Conservation (phyloP, 1,139 yeast genomes). For the Hansenula sp. region DNA sequence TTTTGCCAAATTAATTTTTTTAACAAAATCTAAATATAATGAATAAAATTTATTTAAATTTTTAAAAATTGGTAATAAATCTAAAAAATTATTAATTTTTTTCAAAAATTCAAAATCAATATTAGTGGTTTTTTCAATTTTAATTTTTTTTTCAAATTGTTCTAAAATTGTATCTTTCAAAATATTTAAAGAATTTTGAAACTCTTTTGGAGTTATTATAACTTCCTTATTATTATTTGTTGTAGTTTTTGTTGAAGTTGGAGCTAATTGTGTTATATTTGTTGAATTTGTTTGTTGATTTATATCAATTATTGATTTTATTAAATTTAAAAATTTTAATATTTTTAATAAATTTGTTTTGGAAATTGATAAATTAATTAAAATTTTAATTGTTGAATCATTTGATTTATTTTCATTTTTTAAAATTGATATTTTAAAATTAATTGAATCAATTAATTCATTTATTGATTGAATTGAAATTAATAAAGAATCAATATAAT, state of each 20-base stretch:
- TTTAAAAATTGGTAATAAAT: conserved; percentile 46
- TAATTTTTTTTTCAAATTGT: conserved; percentile 29
- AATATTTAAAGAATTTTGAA: conserved; percentile 36
- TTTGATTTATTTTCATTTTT: neutral
- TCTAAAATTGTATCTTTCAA: conserved; percentile 38
- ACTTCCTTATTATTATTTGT: conserved; percentile 5
- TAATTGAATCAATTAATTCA: conserved; percentile 35
- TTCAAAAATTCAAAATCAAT: conserved; percentile 29
- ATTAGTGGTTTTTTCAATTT: conserved; percentile 22
- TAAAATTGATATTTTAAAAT: conserved; percentile 8
- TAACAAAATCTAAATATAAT: conserved; percentile 40
- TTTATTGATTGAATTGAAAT: conserved; percentile 53
- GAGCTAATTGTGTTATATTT: conserved; percentile 11
- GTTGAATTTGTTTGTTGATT: conserved; percentile 9
- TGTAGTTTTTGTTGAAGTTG: conserved; percentile 12
- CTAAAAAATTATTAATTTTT: conserved; percentile 40
- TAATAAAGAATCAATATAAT: conserved; percentile 55
- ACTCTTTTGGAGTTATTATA: conserved; percentile 28
- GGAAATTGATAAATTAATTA: conserved; percentile 39
- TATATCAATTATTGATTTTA: conserved; percentile 32
- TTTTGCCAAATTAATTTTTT: conserved; percentile 30
- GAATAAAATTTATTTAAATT: conserved; percentile 45
- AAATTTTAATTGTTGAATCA: conserved; percentile 32
- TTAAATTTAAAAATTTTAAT: conserved; percentile 38
- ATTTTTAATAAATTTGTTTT: conserved; percentile 43